These are phyloP conservation scores for Pleurotus ostreatus DNA, from an alignment of 768 basidiomycete genomes.

Conservation along the genomic window DNA sequence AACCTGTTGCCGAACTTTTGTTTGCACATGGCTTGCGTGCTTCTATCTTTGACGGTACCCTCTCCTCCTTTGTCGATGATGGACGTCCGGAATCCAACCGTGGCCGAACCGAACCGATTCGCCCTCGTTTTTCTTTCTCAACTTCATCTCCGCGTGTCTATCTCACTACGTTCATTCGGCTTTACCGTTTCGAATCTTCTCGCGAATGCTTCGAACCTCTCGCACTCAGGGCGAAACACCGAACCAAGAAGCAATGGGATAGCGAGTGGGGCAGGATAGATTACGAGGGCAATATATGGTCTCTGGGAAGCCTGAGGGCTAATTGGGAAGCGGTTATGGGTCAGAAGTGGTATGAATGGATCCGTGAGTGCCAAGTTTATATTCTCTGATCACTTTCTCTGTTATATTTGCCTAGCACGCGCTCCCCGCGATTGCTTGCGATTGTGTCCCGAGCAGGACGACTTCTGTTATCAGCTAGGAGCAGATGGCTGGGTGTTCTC, in stretches of 20 bases:
- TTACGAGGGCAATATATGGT: conserved; percentile 86
- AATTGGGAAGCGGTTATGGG: conserved; percentile 91
- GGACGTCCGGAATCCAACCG: neutral
- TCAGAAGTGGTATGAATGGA: conserved; percentile 59
- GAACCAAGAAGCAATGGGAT: conserved; percentile 54
- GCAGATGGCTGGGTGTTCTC: no score
- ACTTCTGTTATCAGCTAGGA: no score
- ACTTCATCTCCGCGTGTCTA: neutral
- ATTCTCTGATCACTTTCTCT: conserved; percentile 5
- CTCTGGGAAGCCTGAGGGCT: conserved; percentile 53
- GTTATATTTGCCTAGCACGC: neutral
- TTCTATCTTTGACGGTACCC: neutral
- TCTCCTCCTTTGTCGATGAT: neutral
- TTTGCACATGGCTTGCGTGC: neutral
- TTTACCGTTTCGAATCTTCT: neutral
- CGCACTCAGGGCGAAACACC: conserved; percentile 45
- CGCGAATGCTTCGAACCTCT: neutral
- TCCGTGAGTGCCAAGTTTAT: conserved; percentile 52
- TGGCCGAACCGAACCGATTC: neutral
- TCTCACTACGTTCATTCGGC: conserved; percentile 2
- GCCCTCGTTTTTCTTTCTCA: neutral
- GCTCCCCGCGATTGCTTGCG: no score
- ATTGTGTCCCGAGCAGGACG: no score
- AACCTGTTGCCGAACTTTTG: neutral
- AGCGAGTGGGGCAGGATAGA: conserved; percentile 75